A percentile compares a stretch with the other conserved stretches of the same genome.
phyloP scores from a whole-genome alignment of 805 yeast species.

The Lachancea fermentati region DNA sequence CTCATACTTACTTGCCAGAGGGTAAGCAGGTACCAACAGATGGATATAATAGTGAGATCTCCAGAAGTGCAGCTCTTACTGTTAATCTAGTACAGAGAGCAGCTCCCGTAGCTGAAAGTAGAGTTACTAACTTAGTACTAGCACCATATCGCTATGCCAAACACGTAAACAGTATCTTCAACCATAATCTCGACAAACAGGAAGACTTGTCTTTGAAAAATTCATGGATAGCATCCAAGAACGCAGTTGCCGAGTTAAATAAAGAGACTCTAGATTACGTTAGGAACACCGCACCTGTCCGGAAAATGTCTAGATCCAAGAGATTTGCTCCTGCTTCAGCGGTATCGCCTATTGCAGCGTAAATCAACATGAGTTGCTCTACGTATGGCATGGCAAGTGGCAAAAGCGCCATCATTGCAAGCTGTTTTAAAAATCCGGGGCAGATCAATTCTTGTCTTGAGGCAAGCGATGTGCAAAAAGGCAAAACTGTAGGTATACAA shows the following conservation, averaged over 20 bases:
- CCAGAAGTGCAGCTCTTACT: conserved; percentile 43
- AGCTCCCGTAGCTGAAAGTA: conserved; percentile 31
- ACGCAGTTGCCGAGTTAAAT: conserved; percentile 30
- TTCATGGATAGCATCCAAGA: conserved; percentile 31
- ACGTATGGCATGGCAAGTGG: too few relatives aligned
- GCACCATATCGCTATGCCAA: conserved; percentile 34
- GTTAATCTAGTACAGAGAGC: conserved; percentile 37
- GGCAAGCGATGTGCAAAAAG: too few relatives aligned
- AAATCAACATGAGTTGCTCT: too few relatives aligned
- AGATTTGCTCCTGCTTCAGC: too few relatives aligned
- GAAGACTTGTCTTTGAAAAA: conserved; percentile 30
- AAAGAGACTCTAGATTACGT: conserved; percentile 26
- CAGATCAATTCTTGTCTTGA: too few relatives aligned
- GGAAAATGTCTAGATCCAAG: too few relatives aligned
- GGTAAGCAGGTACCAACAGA: conserved; percentile 38
- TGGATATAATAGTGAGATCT: conserved; percentile 49
- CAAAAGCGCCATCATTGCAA: conserved; percentile 2
- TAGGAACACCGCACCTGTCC: conserved; percentile 1
- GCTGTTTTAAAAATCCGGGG: too few relatives aligned
- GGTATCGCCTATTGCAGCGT: too few relatives aligned
- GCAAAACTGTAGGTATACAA: too few relatives aligned
- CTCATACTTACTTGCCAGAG: conserved; percentile 44
- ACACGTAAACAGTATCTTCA: conserved; percentile 37
- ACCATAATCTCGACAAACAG: conserved; percentile 37
- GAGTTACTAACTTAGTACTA: conserved; percentile 24